These are phyloP conservation scores for Aureobasidium sp. DNA, from an alignment of 2,329 filamentous ascomycete genomes.

Conservation along the genomic window DNA sequence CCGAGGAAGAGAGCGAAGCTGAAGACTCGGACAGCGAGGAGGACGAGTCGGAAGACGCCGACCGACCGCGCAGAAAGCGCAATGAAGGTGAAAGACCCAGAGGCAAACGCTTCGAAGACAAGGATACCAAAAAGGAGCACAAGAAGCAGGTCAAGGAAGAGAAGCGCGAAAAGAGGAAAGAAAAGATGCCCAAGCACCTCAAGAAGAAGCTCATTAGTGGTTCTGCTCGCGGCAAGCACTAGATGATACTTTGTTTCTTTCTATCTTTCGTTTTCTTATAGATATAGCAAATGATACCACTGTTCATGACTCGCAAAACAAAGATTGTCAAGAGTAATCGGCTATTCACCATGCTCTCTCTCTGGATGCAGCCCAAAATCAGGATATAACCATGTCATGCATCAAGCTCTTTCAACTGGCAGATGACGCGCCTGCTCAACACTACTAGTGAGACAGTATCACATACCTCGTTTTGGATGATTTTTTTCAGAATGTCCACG, in stretches of 20 bases:
- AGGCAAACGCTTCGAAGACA: constrained; percentile 83
- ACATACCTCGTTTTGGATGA: too few relatives aligned
- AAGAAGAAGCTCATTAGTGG: constrained; percentile 77
- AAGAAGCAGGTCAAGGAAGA: constrained; percentile 91
- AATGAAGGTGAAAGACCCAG: constrained; percentile 57
- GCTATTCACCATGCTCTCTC: too few relatives aligned
- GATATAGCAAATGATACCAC: constrained; percentile 7
- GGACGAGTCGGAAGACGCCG: constrained; percentile 36
- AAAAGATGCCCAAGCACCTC: constrained; percentile 92
- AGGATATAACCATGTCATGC: too few relatives aligned
- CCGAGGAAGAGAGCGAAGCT: constrained; percentile 28
- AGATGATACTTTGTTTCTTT: constrained; percentile 23
- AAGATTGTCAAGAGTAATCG: too few relatives aligned
- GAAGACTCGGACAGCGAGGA: constrained; percentile 28
- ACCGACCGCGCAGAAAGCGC: constrained; percentile 39
- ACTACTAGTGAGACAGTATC: too few relatives aligned
- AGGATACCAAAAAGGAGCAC: constrained; percentile 82
- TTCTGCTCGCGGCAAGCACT: constrained; percentile 56
- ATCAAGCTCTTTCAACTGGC: too few relatives aligned
- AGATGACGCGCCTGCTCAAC: too few relatives aligned
- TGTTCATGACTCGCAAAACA: constrained; percentile 3
- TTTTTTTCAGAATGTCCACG: too few relatives aligned
- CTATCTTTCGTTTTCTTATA: neutral
- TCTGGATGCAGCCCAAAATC: too few relatives aligned
- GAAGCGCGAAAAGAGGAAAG: constrained; percentile 85